Base-by-base conservation (phyloP, 306 rosid genomes). In the Delonix regia region DNA sequence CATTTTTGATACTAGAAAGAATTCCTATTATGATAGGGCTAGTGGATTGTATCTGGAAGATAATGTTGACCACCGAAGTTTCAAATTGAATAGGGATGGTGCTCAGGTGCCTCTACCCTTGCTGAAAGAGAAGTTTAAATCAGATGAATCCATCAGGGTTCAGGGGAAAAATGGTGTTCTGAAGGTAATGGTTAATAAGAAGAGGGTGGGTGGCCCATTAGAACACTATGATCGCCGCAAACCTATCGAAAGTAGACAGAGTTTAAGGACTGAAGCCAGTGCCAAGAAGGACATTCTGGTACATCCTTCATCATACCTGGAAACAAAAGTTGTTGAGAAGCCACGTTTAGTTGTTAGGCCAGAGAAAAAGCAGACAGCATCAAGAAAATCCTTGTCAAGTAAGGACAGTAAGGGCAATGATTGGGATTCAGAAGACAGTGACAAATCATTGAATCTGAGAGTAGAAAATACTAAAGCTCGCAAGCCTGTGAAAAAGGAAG, bases 81-180 rank as follows among this genome's bases (percentile, higher is more conserved):
- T 83, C 64, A 87, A 85, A 76, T 69, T 79, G 69, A 81, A 80
- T 74, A 71, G 88, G 51, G 92, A 88, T 25, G 92, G 86, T 76
- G 61, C 83, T 86, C 88, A 71, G 51, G 62, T 52, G 7, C 83
- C 86, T 57, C 64, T 7, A 8, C 70, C 88, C n/a, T 57, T 85
- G 38, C 74, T 65, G 73, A 90, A 87, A 84, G 93, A 88, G 51
- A 90, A 88, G 85, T 86, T 91, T 30, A 86, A 80, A 77, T 76
- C 94, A 2, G 93, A 89, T 47, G 91, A 88, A 73, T 78, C 97
- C 81, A 93, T 95, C 57, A 86, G 98, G 88, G 86, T 93, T 83
- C 99, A 95, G 88, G 99, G 99, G 44, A 91, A 90, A 82, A 95
- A 88, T 88, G 99, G 99, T 57, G 99, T 95, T 78, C 78, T 95